phyloP scores from a whole-genome alignment of 306 rosid species.

The Amphicarpaea edgeworthii region DNA sequence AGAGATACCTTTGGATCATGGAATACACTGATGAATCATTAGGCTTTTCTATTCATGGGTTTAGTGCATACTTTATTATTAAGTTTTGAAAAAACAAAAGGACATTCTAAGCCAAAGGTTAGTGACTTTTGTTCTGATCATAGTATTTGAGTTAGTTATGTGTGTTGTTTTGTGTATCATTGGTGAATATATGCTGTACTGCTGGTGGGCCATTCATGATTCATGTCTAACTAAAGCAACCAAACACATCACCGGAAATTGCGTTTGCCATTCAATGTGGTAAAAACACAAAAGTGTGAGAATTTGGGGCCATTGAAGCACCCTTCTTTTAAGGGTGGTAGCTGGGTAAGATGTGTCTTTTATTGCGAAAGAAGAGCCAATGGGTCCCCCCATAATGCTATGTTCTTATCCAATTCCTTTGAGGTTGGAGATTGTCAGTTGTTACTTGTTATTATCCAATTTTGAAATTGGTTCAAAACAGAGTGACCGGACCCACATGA shows the following conservation, averaged over 20 bases:
- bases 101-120: constrained; percentile 13
- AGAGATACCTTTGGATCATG: no score
- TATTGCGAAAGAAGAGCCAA: neutral
- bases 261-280: constrained; percentile 12
- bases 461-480: constrained; percentile 25
- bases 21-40: no score
- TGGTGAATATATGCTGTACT: neutral
- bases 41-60: neutral
- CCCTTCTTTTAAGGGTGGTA: neutral
- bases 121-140: constrained; percentile 1
- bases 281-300: neutral
- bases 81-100: neutral
- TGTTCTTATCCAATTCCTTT: constrained; percentile 41
- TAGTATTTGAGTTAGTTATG: constrained; percentile 18
- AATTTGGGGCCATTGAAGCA: constrained; percentile 30
- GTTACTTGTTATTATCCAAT: no score
- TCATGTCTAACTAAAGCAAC: constrained; percentile 28
- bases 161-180: constrained; percentile 5
- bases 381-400: constrained; percentile 33
- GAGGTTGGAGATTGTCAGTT: constrained; percentile 13
- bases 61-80: neutral
- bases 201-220: constrained; percentile 9
- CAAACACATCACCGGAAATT: constrained; percentile 15
- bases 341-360: constrained; percentile 17
- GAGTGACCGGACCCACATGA: constrained; percentile 27